Evolutionary conservation across 2,329 filamentous ascomycete genomes (phyloP), one percentile per base, ranked within the genome.

Genomic region (Neopestalotiopsis rosae): DNA sequence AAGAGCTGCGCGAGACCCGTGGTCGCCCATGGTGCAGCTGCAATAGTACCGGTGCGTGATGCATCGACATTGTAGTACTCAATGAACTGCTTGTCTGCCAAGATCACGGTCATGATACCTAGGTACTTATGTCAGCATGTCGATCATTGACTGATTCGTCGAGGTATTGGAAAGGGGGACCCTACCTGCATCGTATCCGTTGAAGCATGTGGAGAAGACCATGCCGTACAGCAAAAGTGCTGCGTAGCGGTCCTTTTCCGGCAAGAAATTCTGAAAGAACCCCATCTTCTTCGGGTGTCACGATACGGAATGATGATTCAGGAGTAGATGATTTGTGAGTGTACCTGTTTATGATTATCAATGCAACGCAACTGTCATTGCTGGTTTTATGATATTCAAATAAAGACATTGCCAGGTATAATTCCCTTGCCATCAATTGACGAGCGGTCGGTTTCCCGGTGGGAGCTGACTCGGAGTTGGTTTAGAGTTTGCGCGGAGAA

Each of bases 131-230:
- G 24, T 28, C 13, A 28, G 40, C 13, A 14, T n/a, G 34, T 14
- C 62, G 12, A 7, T n/a, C 30, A 52, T 12, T 13, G 6, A 45
- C 7, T 30, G 40, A 9, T 65, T 28, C 13, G 6, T 24, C 17
- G 5, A 5, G 17, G 45, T 14, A 4, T 65, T 13, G 2, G n/a
- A 38, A 20, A 12, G 14, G 17, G 17, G 9, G 5, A 28, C 4
- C 28, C 12, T 65, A 65, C 62, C 45, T 24, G 62, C 62, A 65
- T 65, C 62, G 38, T 65, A 65, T 4, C 62, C 62, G 45, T 49
- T 65, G 62, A 65, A 65, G n/a, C 62, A 65, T 34, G 62, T 56
- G n/a, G 62, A 65, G 34, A 45, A 65, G 62, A 65, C 62, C 62
- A 56, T 65, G 17, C 62, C 62, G 24, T 65, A 45, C 12, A 65